phyloP scores from a whole-genome alignment of 2,329 filamentous ascomycete species.

The Cladophialophora yegresii region DNA sequence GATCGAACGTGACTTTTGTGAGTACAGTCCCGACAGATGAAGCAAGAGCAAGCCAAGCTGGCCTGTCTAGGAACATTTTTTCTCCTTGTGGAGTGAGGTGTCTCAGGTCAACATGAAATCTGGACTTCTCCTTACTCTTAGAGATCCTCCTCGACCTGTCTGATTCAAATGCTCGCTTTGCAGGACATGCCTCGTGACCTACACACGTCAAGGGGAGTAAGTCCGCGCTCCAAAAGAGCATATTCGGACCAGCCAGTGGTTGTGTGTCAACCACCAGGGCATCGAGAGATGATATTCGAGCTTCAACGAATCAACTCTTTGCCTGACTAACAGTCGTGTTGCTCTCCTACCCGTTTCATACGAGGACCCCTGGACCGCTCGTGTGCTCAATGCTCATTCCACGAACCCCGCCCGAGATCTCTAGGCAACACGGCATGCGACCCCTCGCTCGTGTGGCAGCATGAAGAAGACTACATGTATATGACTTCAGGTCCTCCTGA shows the following conservation, averaged over 20 bases:
- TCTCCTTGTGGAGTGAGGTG: not conserved
- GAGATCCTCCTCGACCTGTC: not conserved
- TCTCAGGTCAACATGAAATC: not conserved
- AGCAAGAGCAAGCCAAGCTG: not conserved
- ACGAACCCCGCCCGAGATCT: slow-evolving; percentile 15
- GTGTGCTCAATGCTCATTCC: slow-evolving; percentile 11
- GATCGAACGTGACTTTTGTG: not conserved
- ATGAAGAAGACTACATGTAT: not conserved
- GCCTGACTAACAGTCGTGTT: slow-evolving; percentile 14
- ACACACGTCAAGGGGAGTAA: not conserved
- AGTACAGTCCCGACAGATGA: not conserved
- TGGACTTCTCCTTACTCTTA: not conserved
- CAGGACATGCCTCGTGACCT: not conserved
- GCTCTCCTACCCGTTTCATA: slow-evolving; percentile 13
- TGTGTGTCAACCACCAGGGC: not conserved
- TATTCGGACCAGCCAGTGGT: not conserved
- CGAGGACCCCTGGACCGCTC: slow-evolving; percentile 1
- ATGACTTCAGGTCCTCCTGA: slow-evolving; percentile 6
- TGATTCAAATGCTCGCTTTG: not conserved
- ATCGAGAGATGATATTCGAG: slow-evolving; percentile 13
- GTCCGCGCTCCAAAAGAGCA: not conserved
- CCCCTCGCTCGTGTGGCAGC: slow-evolving; percentile 16
- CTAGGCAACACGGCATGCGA: slow-evolving; percentile 21
- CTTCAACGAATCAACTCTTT: slow-evolving; percentile 11
- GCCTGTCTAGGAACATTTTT: not conserved